Evolutionary conservation across 805 yeast species (phyloP), one percentile per base, ranked within the genome.

Genomic region (Metschnikowia cerradonensis): DNA sequence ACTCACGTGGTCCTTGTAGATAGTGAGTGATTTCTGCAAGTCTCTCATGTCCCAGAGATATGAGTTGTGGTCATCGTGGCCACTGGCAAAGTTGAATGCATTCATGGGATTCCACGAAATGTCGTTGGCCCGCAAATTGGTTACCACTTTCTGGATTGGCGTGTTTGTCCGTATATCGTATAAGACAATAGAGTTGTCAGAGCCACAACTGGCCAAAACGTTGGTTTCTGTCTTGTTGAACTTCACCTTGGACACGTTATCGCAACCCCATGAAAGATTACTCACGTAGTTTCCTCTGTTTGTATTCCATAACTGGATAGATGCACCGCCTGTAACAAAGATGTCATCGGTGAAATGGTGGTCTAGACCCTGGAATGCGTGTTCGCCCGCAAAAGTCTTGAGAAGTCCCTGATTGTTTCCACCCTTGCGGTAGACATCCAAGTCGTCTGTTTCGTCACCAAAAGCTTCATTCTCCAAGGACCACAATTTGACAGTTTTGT

Each of bases 61-160:
- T 8, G 86, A 84, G 66, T 94, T 94, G 68, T 92, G 97, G 72
- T 94, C 98, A 70, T 94, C 99, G 63, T 83, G 82, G 2, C 90
- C 98, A 38, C 88, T 82, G 15, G 91, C 97, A 72, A 94, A 92
- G 64, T 87, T 83, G 71, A 81, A 94, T 1, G 98, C 96, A 68
- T 94, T 98, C 86, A 94, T 88, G 4, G 99, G 99, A 70, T 94
- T 94, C 98, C 98, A 94, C 50, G 90, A 79, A 23, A 94, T 77
- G 43, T 92, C 77, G 67, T 94, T 94, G 17, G 91, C 88, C 61
- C 95, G 79, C 79, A 94, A 76, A 17, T 82, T 73, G 26, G 94
- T 88, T 43, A 86, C 87, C 52, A 92, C 81, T 67, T 91, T 92
- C 68, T 95, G 98, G 4, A 95, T 83, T 13, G 99, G 97, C 2